Evolutionary conservation across 805 yeast species (phyloP).

Genomic region (Candida orba): DNA sequence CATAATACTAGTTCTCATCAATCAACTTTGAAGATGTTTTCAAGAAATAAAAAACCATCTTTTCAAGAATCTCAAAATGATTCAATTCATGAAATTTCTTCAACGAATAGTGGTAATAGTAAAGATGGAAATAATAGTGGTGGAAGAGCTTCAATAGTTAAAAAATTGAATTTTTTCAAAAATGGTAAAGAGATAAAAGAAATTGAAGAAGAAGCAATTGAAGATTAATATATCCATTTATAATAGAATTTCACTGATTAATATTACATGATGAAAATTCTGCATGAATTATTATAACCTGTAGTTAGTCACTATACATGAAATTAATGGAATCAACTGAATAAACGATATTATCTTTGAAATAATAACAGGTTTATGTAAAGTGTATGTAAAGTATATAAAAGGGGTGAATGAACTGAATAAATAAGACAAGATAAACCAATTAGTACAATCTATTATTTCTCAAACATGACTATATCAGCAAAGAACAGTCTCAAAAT

Average conservation of each 20-base stretch:
- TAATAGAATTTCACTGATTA: too few relatives aligned
- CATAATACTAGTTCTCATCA: slow-evolving; percentile 1
- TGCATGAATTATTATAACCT: too few relatives aligned
- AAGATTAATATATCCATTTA: too few relatives aligned
- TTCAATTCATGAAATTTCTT: slow-evolving; percentile 1
- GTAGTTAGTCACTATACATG: too few relatives aligned
- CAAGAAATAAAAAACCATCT: slow-evolving; percentile 8
- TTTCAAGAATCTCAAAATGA: slow-evolving; percentile 7
- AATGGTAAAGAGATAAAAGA: slow-evolving; percentile 5
- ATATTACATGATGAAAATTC: too few relatives aligned
- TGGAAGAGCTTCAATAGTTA: slow-evolving; percentile 11
- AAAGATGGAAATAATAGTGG: background rate
- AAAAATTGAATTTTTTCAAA: slow-evolving; percentile 20
- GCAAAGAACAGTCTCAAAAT: background rate
- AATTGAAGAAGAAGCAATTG: slow-evolving; percentile 20
- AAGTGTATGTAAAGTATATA: background rate
- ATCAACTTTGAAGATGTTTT: slow-evolving; percentile 16
- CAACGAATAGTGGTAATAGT: background rate
- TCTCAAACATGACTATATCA: too few relatives aligned
- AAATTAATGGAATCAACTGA: background rate
- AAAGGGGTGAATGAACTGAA: too few relatives aligned
- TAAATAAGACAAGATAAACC: too few relatives aligned
- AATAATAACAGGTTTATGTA: background rate
- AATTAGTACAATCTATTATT: too few relatives aligned
- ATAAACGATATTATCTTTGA: too few relatives aligned